These are phyloP conservation scores for Neodidymelliopsis sp. DNA, from an alignment of 2,329 filamentous ascomycete species.

Conservation along the genomic window DNA sequence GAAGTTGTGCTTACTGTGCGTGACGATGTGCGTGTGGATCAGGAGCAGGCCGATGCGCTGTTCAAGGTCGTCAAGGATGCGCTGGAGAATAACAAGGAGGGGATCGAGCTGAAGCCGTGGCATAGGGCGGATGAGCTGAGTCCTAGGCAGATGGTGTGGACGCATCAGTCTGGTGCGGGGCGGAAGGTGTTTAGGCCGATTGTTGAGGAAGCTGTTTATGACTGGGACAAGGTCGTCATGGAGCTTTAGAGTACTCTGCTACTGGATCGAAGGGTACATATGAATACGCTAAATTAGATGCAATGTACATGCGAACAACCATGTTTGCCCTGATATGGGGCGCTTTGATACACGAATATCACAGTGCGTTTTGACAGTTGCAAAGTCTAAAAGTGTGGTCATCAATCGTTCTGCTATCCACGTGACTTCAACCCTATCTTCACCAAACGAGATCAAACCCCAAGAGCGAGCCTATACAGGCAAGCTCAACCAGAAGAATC, in stretches of 20 bases:
- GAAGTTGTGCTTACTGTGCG: slow-evolving; percentile 56
- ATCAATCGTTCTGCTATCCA: slow-evolving; percentile 6
- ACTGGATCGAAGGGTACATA: too few species aligned
- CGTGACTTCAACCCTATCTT: not conserved
- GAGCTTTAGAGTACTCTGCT: not conserved
- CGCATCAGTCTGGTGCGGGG: slow-evolving; percentile 50
- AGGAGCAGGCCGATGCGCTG: slow-evolving; percentile 53
- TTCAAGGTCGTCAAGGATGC: slow-evolving; percentile 52
- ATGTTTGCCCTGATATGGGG: too few species aligned
- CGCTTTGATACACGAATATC: not conserved
- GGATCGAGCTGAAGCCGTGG: slow-evolving; percentile 54
- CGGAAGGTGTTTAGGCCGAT: slow-evolving; percentile 57
- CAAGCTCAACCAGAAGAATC: slow-evolving; percentile 7
- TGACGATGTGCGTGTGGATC: slow-evolving; percentile 55
- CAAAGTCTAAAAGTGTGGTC: not conserved
- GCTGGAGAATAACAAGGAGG: slow-evolving; percentile 50
- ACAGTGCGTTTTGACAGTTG: not conserved
- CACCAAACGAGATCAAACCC: slow-evolving; percentile 5
- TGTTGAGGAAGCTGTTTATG: slow-evolving; percentile 54
- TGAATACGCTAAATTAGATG: too few species aligned
- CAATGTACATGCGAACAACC: too few species aligned
- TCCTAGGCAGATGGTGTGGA: slow-evolving; percentile 57
- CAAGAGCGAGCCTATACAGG: slow-evolving; percentile 9
- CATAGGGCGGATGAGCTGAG: slow-evolving; percentile 53
- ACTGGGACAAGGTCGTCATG: slow-evolving; percentile 46